Conservation (phyloP, 345 rosid species). For the Populus tremula region DNA sequence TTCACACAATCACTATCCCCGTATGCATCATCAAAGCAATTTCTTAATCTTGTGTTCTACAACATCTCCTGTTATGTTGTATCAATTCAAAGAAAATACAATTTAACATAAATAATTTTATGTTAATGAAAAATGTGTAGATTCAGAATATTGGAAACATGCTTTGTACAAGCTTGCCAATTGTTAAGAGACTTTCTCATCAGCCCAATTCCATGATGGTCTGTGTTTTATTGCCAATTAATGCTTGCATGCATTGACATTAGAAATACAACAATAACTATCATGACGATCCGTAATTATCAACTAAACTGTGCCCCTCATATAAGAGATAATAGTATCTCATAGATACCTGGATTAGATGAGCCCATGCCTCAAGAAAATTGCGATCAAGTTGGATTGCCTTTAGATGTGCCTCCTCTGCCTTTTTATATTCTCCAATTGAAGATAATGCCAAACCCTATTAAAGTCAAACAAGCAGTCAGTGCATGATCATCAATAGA, state of each 20-base stretch:
- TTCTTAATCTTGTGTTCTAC: no score
- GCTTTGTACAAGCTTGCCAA: no score
- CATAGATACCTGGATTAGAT: slow-evolving; percentile 70
- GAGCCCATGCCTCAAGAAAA: slow-evolving; percentile 90
- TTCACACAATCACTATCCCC: neutral
- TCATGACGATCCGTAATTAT: neutral
- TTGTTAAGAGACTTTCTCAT: no score
- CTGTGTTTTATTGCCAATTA: neutral
- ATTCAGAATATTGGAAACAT: no score
- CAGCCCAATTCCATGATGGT: neutral
- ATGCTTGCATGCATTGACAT: neutral
- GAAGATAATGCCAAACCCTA: slow-evolving; percentile 81
- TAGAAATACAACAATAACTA: no score
- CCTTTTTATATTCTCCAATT: slow-evolving; percentile 69
- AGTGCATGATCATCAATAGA: slow-evolving; percentile 4
- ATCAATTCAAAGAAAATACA: no score
- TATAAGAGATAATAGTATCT: slow-evolving; percentile 9
- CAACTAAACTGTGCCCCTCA: neutral
- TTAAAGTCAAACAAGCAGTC: slow-evolving; percentile 22
- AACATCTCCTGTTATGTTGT: no score
- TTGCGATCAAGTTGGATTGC: slow-evolving; percentile 74
- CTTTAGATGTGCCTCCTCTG: slow-evolving; percentile 84
- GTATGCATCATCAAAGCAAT: no score
- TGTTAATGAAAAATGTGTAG: no score
- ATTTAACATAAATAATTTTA: no score